Evolutionary conservation across 116 monocot species (phyloP), one percentile per base, ranked within the genome.

Genomic region (Papilionanthe hybrid): DNA sequence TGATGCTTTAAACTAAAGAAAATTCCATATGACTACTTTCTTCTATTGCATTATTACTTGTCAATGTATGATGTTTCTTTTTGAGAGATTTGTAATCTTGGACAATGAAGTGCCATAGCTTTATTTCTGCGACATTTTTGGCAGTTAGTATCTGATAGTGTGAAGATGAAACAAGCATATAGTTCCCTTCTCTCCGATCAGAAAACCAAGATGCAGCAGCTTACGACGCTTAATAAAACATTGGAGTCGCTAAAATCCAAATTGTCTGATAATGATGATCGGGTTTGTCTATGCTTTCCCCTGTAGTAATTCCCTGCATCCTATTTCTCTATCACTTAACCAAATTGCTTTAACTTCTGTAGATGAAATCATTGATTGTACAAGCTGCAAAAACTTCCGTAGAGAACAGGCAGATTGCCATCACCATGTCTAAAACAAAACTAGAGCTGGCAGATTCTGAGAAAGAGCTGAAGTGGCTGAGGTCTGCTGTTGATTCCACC

Each of bases 101-200:
- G 17, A 53, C 53, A 53, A 45, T 45, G 45, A 45, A 53, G 53
- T 53, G 15, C 53, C 53, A 53, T 53, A 45, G 45, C 45, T 45
- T 53, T 53, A 53, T 53, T 53, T 53, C 53, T 15, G 2, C 17
- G 53, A 53, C 17, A 15, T 53, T 63, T 63, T 7, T 63, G 63
- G 25, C 91, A 97, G 94, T 83, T 97, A 63, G 94, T 97, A 77
- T 94, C 97, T 7, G 94, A 97, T 78, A 94, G 91, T 80, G 91
- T 97, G 88, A 97, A 90, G 84, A 88, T 91, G 94, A 97, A 92
- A 81, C 97, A 97, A 75, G 84, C 79, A 12, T 84, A 89, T 77
- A 83, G 84, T 37, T 92, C 85, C 84, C 91, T 97, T 84, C 77
- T 91, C 25, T 79, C 83, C 77, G 97, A 97, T 76, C 94, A 91